A percentile compares a stretch with the other conserved stretches of the same genome.
phyloP scores from a whole-genome alignment of 1,284 basidiomycete genomes.

The Papiliotrema nemorosa region DNA sequence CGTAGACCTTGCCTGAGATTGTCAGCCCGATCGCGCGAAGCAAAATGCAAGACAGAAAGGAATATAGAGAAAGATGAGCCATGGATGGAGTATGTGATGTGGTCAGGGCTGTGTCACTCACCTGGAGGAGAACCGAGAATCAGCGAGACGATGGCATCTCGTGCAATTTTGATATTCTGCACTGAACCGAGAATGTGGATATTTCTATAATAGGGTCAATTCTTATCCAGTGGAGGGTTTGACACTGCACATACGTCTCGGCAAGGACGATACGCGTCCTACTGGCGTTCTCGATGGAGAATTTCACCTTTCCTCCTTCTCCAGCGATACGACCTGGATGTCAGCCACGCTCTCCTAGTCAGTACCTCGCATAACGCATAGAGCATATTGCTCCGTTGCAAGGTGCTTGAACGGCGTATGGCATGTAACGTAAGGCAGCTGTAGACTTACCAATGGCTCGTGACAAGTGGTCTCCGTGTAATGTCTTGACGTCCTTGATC shows the following conservation, averaged over 20 bases:
- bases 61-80: not conserved
- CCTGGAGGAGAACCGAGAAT: constrained; percentile 95
- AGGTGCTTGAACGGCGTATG: too few species aligned
- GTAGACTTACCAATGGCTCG: constrained; percentile 76
- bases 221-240: not conserved
- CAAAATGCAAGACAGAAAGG: too few species aligned
- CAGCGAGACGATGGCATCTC: constrained; percentile 90
- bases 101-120: constrained; percentile 11
- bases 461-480: constrained; percentile 93
- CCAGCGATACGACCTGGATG: constrained; percentile 84
- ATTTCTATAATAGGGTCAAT: constrained; percentile 48
- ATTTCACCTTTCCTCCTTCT: constrained; percentile 96
- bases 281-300: constrained; percentile 96
- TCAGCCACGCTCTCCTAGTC: constrained; percentile 4
- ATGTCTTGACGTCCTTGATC: constrained; percentile 97
- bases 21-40: not conserved
- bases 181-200: constrained; percentile 59
- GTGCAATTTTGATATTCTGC: constrained; percentile 89
- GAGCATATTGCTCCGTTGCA: too few species aligned
- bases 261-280: constrained; percentile 94
- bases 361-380: too few species aligned
- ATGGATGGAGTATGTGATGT: not conserved
- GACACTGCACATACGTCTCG: constrained; percentile 69
- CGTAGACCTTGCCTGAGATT: constrained; percentile 72
- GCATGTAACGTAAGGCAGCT: not conserved